Evolutionary conservation across 2,329 filamentous ascomycete genomes (phyloP), one percentile per base, ranked within the genome.

Genomic region (Elsinoe perseae): DNA sequence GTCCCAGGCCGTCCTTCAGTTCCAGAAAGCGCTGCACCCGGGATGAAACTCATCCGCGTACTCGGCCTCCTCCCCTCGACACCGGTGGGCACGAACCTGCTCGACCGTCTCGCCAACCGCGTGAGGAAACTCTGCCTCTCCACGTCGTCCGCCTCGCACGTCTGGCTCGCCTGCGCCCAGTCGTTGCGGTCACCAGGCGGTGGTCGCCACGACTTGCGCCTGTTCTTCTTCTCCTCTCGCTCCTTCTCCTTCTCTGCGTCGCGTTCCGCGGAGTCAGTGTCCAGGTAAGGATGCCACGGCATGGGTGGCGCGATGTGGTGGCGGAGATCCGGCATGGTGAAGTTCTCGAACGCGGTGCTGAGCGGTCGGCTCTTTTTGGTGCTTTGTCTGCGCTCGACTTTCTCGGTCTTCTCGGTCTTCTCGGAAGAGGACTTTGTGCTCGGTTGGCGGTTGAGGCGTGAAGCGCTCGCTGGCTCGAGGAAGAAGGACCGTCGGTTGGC

Each of bases 281-380:
- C n/a, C 5, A 46, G 34, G 16, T 46, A 42, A 27, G 40, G 54
- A 16, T 32, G n/a, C 28, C 43, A 32, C 4, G 28, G 55, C 3
- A 54, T 8, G n/a, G 58, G 28, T 8, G 50, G 38, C 8, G 21
- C 6, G 6, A 54, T 27, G 25, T 32, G 8, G 21, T 32, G 8
- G 21, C 46, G 42, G 52, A 54, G 27, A 14, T 60, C 58, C 30
- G 54, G 55, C 12, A 50, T 54, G 50, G 54, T 54, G 54, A 58
- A 28, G 30, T 60, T 57, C 14, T 60, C 56, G n/a, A 60, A 50
- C n/a, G 59, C 59, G 12, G 54, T 56, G 57, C 56, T 60, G 12
- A 58, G 50, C 2, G 59, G 56, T 25, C 59, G 38, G 1, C 36
- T 56, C 1, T 54, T 50, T 5, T 50, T n/a, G 12, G 56, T 53